A percentile compares a stretch with the other conserved stretches of the same genome.
These are phyloP conservation scores for Schizophyllum commune DNA, from an alignment of 1,284 basidiomycete genomes.

Conservation along the genomic window DNA sequence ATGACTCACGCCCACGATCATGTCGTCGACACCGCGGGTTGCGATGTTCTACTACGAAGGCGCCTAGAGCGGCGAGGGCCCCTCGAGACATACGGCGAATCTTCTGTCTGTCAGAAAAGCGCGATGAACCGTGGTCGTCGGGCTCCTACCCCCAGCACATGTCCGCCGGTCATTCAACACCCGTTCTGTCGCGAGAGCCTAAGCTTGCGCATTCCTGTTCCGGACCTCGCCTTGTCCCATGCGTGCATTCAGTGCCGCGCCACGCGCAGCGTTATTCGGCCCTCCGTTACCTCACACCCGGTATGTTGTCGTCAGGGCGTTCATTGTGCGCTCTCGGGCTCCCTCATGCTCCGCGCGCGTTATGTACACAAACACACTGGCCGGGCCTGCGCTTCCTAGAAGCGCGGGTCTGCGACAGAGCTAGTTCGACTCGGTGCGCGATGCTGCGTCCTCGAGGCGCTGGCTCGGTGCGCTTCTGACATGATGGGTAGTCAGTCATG, in stretches of 20 bases:
- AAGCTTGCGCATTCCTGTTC: not conserved
- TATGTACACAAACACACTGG: not conserved
- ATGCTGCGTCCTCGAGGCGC: not conserved
- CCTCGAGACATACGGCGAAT: not conserved
- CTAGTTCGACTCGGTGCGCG: not conserved
- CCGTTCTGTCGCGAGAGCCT: not conserved
- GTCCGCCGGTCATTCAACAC: not conserved
- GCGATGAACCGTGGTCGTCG: not conserved
- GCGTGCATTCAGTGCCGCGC: not conserved
- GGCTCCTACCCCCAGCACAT: not conserved
- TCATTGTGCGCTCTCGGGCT: not conserved
- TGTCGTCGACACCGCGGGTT: not conserved
- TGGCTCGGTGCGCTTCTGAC: not conserved
- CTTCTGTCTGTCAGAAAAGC: not conserved
- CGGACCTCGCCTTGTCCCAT: not conserved
- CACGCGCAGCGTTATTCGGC: not conserved
- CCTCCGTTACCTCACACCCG: not conserved
- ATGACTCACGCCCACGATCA: not conserved
- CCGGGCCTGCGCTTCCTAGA: not conserved
- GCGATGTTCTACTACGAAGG: not conserved
- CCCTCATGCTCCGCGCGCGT: not conserved
- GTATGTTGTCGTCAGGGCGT: not conserved
- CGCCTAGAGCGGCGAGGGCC: not conserved
- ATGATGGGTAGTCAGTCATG: not conserved
- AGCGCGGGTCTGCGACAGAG: not conserved